phyloP scores from a whole-genome alignment of 352 stramenopile genomes.

The Phytophthora constricta region DNA sequence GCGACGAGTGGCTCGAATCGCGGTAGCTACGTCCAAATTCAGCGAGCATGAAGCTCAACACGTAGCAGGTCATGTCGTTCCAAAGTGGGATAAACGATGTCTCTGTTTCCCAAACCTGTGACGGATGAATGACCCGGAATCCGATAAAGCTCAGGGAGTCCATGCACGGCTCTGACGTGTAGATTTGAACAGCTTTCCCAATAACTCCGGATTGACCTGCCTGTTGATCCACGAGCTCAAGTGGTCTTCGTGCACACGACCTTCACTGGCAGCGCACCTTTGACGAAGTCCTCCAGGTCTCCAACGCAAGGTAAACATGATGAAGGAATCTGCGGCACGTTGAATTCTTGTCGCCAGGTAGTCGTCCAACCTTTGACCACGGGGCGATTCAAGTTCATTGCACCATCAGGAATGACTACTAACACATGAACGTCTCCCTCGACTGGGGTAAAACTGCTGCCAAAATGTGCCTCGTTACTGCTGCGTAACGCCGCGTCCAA shows the following conservation, averaged over 20 bases:
- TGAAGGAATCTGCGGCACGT: neutral
- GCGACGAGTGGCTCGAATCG: constrained; percentile 14
- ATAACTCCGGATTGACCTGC: neutral
- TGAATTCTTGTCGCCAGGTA: neutral
- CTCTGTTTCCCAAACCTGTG: constrained; percentile 25
- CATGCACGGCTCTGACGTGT: constrained; percentile 29
- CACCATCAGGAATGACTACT: neutral
- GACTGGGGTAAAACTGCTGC: too few species aligned
- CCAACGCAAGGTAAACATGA: neutral
- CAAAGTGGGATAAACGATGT: constrained; percentile 43
- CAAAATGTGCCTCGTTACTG: too few species aligned
- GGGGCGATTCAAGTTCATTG: neutral
- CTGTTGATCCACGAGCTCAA: neutral
- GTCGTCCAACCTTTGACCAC: neutral
- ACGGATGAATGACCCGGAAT: constrained; percentile 17
- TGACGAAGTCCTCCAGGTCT: neutral
- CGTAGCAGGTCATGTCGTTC: constrained; percentile 32
- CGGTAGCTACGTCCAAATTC: constrained; percentile 34
- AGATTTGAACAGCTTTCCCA: constrained; percentile 30
- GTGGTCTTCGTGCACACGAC: neutral
- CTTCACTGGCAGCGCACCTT: neutral
- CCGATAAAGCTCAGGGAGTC: constrained; percentile 22
- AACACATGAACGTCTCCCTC: too few species aligned
- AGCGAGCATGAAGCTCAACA: constrained; percentile 28
- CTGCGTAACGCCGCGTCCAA: too few species aligned